These are phyloP conservation scores for Cichorium intybus DNA, from an alignment of 140 eudicot species.

Conservation along the genomic window DNA sequence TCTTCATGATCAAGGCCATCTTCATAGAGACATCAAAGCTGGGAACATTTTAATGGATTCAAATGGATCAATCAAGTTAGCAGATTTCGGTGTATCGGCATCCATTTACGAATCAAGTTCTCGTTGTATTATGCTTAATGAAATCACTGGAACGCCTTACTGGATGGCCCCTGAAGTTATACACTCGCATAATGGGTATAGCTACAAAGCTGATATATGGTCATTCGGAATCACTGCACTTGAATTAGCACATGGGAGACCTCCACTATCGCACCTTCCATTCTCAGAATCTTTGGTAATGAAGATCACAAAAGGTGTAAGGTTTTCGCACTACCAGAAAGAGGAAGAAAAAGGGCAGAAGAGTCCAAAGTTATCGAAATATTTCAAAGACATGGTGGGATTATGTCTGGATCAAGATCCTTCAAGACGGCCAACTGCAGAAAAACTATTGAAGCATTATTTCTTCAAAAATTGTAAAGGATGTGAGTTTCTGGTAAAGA, in stretches of 20 bases:
- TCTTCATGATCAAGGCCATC: constrained; percentile 77
- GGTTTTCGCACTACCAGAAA: constrained; percentile 58
- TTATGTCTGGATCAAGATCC: constrained; percentile 77
- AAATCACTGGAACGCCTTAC: constrained; percentile 67
- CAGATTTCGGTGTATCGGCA: constrained; percentile 81
- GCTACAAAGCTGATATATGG: constrained; percentile 80
- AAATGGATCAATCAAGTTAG: constrained; percentile 59
- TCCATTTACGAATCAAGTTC: constrained; percentile 48
- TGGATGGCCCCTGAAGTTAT: constrained; percentile 96
- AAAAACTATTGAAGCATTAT: constrained; percentile 61
- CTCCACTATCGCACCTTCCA: constrained; percentile 73
- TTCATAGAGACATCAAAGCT: constrained; percentile 76
- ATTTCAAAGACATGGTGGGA: constrained; percentile 78
- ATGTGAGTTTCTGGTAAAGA: constrained; percentile 60
- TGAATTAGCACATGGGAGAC: constrained; percentile 71
- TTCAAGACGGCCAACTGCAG: constrained; percentile 54
- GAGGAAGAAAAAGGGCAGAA: constrained; percentile 21
- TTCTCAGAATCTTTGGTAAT: constrained; percentile 60
- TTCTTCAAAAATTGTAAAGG: constrained; percentile 65
- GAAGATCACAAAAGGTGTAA: constrained; percentile 59
- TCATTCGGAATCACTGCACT: constrained; percentile 81
- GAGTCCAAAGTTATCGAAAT: constrained; percentile 48
- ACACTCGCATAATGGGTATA: constrained; percentile 61
- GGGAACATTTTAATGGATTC: constrained; percentile 71
- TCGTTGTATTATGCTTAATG: constrained; percentile 39